A percentile compares a stretch with the other conserved stretches of the same genome.
Evolutionary conservation across 805 yeast genomes (phyloP).

Genomic region (Saccharomyces kudriavzevii): DNA sequence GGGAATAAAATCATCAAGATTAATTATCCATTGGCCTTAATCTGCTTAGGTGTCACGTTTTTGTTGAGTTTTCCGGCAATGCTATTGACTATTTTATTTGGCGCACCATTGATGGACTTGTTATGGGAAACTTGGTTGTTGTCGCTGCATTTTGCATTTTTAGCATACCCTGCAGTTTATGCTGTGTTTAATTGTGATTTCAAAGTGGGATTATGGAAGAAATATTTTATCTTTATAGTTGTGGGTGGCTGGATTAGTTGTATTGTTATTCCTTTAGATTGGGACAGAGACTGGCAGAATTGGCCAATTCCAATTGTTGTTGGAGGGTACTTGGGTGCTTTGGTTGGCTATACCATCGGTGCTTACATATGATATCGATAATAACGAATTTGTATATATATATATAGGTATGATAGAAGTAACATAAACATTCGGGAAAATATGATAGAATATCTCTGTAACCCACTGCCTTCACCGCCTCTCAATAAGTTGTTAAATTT

Average conservation of each 20-base stretch:
- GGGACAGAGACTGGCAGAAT: slow-evolving; percentile 96
- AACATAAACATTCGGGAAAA: not conserved
- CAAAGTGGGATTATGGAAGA: slow-evolving; percentile 37
- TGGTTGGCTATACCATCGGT: slow-evolving; percentile 46
- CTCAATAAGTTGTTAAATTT: too few relatives aligned
- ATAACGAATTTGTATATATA: not conserved
- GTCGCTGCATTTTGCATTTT: slow-evolving; percentile 51
- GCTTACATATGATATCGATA: slow-evolving; percentile 17
- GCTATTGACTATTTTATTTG: slow-evolving; percentile 50
- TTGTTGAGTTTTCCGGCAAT: slow-evolving; percentile 21
- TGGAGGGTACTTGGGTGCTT: slow-evolving; percentile 72
- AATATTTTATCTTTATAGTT: slow-evolving; percentile 28
- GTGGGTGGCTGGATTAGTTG: slow-evolving; percentile 91
- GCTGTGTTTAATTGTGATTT: slow-evolving; percentile 47
- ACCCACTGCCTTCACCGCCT: not conserved
- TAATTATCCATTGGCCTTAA: slow-evolving; percentile 17
- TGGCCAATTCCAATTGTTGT: slow-evolving; percentile 87
- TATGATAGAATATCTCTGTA: not conserved
- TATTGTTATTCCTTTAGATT: slow-evolving; percentile 86
- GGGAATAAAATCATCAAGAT: slow-evolving; percentile 28
- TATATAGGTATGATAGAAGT: not conserved
- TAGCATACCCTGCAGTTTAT: slow-evolving; percentile 59
- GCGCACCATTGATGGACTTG: slow-evolving; percentile 65
- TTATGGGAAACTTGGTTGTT: slow-evolving; percentile 49
- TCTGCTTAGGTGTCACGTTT: slow-evolving; percentile 20